Evolutionary conservation across 2,329 filamentous ascomycete species (phyloP).

Genomic region (Didymella lethalis): DNA sequence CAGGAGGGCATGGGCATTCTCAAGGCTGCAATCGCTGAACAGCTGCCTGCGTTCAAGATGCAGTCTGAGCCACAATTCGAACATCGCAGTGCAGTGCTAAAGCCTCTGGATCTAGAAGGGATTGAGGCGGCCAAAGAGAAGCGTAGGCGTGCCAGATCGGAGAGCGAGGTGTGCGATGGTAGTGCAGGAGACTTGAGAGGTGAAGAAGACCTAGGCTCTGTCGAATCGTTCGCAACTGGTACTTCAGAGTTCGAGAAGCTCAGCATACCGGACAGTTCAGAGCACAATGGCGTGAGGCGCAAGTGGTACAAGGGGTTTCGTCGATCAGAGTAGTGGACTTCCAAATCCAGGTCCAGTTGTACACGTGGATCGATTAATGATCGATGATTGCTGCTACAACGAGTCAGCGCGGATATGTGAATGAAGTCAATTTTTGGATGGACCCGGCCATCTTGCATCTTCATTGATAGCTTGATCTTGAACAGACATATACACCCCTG

Average conservation of each 20-base stretch:
- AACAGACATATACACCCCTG: not conserved
- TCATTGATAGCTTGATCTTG: not conserved
- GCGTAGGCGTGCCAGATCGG: not conserved
- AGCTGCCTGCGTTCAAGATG: not conserved
- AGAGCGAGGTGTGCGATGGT: not conserved
- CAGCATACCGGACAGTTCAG: not conserved
- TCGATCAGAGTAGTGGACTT: not conserved
- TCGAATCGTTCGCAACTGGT: constrained; percentile 11
- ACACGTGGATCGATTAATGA: not conserved
- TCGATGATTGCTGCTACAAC: not conserved
- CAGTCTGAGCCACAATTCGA: not conserved
- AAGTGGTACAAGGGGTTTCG: constrained; percentile 28
- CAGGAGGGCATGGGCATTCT: constrained; percentile 1
- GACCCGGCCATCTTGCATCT: not conserved
- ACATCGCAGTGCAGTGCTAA: constrained; percentile 12
- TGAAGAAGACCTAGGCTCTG: not conserved
- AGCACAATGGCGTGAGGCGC: constrained; percentile 18
- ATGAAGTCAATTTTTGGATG: not conserved
- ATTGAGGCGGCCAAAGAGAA: constrained; percentile 2
- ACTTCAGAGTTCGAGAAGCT: constrained; percentile 14
- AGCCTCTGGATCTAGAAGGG: constrained; percentile 5
- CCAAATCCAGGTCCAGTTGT: not conserved
- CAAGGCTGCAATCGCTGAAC: not conserved
- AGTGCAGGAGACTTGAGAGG: not conserved
- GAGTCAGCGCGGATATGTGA: not conserved